Conservation (phyloP, 2,329 filamentous ascomycete species). For the Penicillium nordicum region DNA sequence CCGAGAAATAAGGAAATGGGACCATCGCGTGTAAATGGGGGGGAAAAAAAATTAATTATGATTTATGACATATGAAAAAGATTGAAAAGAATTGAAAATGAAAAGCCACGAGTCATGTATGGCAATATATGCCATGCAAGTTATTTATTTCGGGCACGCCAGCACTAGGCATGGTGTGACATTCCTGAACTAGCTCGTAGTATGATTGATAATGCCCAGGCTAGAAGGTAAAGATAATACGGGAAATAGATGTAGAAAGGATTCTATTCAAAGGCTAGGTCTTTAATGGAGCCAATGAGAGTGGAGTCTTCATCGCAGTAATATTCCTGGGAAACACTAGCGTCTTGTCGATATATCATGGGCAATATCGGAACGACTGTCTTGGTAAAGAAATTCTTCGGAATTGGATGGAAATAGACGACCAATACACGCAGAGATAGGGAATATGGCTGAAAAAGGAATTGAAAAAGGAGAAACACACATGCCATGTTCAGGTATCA, state of each 20-base stretch:
- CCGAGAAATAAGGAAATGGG: neutral
- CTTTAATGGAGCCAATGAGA: neutral
- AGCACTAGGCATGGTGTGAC: neutral
- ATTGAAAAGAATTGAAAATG: neutral
- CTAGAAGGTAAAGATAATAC: neutral
- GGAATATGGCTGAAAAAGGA: neutral
- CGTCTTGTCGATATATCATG: neutral
- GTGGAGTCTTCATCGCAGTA: neutral
- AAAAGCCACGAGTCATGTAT: conserved; percentile 19
- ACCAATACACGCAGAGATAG: neutral
- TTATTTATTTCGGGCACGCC: neutral
- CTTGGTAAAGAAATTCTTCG: neutral
- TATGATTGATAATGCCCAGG: neutral
- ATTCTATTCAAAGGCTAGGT: neutral
- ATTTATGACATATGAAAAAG: neutral
- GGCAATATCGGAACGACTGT: neutral
- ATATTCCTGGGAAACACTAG: conserved; percentile 4
- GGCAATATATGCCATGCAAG: conserved; percentile 16
- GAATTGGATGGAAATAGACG: conserved; percentile 1
- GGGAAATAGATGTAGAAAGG: too few relatives aligned
- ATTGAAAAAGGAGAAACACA: conserved; percentile 3
- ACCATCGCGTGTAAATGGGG: neutral
- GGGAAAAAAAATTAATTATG: neutral
- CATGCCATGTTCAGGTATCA: conserved; percentile 21
- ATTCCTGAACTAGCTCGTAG: neutral